phyloP scores from a whole-genome alignment of 208 protist species.

The Wallacemonas rigidus region DNA sequence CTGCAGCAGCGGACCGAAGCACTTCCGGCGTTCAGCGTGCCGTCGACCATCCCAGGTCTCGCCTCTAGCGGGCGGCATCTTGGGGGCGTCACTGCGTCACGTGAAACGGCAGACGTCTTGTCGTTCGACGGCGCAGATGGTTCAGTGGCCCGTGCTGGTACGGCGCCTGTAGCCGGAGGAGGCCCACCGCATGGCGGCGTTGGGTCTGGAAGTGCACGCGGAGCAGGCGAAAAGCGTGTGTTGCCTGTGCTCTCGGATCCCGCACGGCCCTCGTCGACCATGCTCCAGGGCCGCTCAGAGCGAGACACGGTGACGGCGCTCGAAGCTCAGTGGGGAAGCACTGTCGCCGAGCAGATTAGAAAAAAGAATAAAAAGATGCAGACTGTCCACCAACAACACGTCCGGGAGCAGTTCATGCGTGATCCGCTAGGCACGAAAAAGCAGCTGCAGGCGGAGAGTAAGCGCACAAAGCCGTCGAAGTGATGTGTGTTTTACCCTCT shows the following conservation, averaged over 20 bases:
- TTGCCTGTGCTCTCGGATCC: background rate
- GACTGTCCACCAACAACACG: conserved; percentile 45
- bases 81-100: no score
- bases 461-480: conserved; percentile 9
- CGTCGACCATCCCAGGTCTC: conserved; percentile 11
- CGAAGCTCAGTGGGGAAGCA: conserved; percentile 54
- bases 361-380: conserved; percentile 80
- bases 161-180: background rate
- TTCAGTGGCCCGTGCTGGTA: background rate
- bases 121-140: background rate
- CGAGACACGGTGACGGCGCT: conserved; percentile 3
- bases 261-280: background rate
- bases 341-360: conserved; percentile 55
- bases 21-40: conserved; percentile 27
- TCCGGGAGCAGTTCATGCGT: conserved; percentile 61
- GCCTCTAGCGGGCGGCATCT: no score
- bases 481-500: background rate
- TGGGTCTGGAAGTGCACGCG: background rate
- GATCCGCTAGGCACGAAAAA: conserved; percentile 75
- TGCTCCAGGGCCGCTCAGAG: background rate
- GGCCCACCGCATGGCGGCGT: background rate
- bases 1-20: conserved; percentile 25
- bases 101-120: background rate
- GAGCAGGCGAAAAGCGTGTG: background rate
- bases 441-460: conserved; percentile 20